Conservation (phyloP, 495 filamentous ascomycete genomes). For the Talaromyces proteolyticus region DNA sequence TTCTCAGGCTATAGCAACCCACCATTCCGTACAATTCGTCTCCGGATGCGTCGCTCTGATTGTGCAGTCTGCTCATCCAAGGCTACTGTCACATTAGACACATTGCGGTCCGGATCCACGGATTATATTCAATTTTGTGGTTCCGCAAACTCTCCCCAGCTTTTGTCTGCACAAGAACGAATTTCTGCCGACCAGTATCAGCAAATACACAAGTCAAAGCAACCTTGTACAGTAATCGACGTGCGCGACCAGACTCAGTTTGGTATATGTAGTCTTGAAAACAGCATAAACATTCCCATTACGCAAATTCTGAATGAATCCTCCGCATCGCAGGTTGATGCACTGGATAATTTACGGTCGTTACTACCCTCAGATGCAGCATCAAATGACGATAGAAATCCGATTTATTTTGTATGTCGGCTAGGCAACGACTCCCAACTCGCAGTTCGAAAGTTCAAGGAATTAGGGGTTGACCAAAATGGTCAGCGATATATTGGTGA, state of each 20-base stretch:
- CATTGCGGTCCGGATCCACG: conserved; percentile 54
- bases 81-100: conserved; percentile 54
- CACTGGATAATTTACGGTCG: conserved; percentile 15
- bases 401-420: conserved; percentile 76
- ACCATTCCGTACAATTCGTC: conserved; percentile 65
- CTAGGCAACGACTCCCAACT: conserved; percentile 88
- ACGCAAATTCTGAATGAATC: conserved; percentile 41
- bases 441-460: conserved; percentile 63
- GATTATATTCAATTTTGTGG: conserved; percentile 84
- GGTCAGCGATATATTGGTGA: conserved; percentile 64
- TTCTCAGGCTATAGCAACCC: conserved; percentile 68
- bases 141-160: conserved; percentile 32
- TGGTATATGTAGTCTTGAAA: conserved; percentile 66
- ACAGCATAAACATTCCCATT: conserved; percentile 75
- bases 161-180: conserved; percentile 54
- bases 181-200: conserved; percentile 53
- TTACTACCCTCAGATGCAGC: conserved; percentile 37
- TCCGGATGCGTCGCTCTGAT: conserved; percentile 57
- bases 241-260: conserved; percentile 82
- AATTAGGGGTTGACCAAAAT: conserved; percentile 51
- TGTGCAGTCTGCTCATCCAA: conserved; percentile 72
- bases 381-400: conserved; percentile 17
- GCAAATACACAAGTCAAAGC: conserved; percentile 11
- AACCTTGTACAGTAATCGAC: conserved; percentile 61
- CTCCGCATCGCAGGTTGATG: conserved; percentile 7